phyloP scores from a whole-genome alignment of 1,284 basidiomycete genomes.

The Trichosporon ovoides region DNA sequence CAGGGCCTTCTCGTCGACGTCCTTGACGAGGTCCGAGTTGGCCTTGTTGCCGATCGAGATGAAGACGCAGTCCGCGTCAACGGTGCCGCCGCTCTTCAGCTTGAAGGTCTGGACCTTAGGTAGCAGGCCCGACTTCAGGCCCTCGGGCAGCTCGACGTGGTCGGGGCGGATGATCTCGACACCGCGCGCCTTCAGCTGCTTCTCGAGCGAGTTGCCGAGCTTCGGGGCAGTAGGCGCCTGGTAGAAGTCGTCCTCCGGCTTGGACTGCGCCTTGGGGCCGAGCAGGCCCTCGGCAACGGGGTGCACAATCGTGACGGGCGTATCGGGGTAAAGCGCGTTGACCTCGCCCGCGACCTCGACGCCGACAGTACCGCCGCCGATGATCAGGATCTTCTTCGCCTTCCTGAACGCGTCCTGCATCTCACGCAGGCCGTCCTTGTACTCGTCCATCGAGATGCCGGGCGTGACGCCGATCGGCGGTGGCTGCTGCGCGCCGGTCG shows the following conservation, averaged over 20 bases:
- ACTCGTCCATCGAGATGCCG: constrained; percentile 25
- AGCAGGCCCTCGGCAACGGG: constrained; percentile 24
- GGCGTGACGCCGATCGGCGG: constrained; percentile 40
- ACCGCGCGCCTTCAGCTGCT: constrained; percentile 36
- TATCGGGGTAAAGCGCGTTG: constrained; percentile 26
- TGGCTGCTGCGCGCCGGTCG: constrained; percentile 42
- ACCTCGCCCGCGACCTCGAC: constrained; percentile 49
- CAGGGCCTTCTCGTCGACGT: constrained; percentile 38
- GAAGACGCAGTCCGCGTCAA: constrained; percentile 50
- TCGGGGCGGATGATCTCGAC: constrained; percentile 44
- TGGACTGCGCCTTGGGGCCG: constrained; percentile 20
- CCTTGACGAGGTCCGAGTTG: constrained; percentile 42
- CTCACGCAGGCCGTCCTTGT: constrained; percentile 24
- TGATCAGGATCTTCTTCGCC: constrained; percentile 41
- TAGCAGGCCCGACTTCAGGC: constrained; percentile 10
- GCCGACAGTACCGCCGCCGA: constrained; percentile 51
- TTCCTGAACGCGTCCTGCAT: constrained; percentile 38
- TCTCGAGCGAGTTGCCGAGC: constrained; percentile 32
- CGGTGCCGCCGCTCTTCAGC: constrained; percentile 31
- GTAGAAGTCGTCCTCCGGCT: constrained; percentile 17
- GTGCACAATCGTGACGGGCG: constrained; percentile 33
- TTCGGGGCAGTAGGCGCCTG: constrained; percentile 28
- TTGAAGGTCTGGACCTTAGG: constrained; percentile 31
- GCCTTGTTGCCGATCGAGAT: constrained; percentile 48
- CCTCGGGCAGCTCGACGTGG: constrained; percentile 10